Conservation (phyloP, 2,329 filamentous ascomycete genomes). For the Furcasterigmium furcatum region DNA sequence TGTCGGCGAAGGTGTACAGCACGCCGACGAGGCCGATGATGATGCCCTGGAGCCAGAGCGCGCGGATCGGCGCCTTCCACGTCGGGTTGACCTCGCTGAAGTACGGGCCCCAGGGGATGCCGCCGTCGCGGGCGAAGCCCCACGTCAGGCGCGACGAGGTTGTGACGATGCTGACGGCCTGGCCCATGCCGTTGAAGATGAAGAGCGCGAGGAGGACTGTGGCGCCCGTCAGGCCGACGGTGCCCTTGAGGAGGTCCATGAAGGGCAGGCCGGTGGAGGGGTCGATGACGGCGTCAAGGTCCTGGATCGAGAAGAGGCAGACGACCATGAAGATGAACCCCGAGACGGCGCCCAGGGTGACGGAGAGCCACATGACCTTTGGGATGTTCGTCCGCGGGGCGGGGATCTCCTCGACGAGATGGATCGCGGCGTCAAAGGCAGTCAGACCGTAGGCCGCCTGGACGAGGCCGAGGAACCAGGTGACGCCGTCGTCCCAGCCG, state of each 20-base stretch:
- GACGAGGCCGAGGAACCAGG: conserved; percentile 56
- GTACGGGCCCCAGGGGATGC: conserved; percentile 39
- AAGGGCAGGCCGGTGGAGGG: conserved; percentile 40
- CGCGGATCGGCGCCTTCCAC: conserved; percentile 50
- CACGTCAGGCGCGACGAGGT: conserved; percentile 49
- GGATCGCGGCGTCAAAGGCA: conserved; percentile 56
- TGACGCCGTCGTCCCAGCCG: conserved; percentile 51
- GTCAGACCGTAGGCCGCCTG: conserved; percentile 55
- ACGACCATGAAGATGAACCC: conserved; percentile 51
- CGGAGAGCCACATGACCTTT: conserved; percentile 48
- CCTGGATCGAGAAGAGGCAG: conserved; percentile 48
- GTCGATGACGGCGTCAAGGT: conserved; percentile 35
- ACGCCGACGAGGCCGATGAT: conserved; percentile 43
- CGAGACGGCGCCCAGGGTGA: conserved; percentile 41
- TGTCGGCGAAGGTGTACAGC: conserved; percentile 51
- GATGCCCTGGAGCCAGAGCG: conserved; percentile 48
- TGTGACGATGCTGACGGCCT: conserved; percentile 48
- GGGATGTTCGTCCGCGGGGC: conserved; percentile 47
- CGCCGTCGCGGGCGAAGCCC: conserved; percentile 51
- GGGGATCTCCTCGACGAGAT: conserved; percentile 56
- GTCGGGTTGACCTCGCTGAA: conserved; percentile 38
- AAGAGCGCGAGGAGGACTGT: conserved; percentile 46
- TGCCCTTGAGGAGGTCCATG: conserved; percentile 41
- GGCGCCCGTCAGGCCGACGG: conserved; percentile 34
- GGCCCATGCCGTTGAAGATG: conserved; percentile 52